Conservation (phyloP, 345 rosid genomes). For the Erysimum cheiranthoides region DNA sequence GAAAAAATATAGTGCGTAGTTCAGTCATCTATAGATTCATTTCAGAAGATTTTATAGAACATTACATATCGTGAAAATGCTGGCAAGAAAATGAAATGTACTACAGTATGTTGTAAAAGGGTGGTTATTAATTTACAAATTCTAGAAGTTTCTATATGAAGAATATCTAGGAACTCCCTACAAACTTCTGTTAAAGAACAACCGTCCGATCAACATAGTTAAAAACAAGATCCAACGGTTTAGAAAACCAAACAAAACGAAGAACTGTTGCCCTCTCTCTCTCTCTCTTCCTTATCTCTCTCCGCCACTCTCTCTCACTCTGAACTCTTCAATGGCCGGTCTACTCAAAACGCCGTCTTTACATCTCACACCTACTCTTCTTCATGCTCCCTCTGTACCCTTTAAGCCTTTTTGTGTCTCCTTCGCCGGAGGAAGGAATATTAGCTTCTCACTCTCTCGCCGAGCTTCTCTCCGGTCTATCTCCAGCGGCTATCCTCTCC, state of each 20-base stretch:
- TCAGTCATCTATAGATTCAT: no score
- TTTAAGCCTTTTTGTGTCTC: conserved; percentile 50
- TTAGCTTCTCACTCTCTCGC: conserved; percentile 36
- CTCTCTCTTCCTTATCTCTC: conserved; percentile 33
- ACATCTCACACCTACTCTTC: conserved; percentile 47
- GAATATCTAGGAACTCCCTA: conserved; percentile 13
- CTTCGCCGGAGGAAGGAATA: conserved; percentile 49
- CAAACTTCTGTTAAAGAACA: background rate
- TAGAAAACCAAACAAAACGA: background rate
- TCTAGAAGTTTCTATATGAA: background rate
- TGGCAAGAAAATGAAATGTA: no score
- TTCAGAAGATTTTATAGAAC: no score
- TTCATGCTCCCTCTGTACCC: conserved; percentile 41
- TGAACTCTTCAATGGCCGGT: conserved; percentile 62
- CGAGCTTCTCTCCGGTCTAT: conserved; percentile 48
- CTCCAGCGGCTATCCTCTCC: conserved; percentile 44
- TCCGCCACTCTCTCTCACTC: conserved; percentile 18
- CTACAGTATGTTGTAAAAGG: no score
- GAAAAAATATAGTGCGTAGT: no score
- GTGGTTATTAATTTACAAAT: no score
- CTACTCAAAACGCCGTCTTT: conserved; percentile 68
- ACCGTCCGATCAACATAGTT: conserved; percentile 26
- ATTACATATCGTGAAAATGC: no score
- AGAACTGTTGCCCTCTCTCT: background rate
- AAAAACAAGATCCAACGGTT: conserved; percentile 31